Evolutionary conservation across 805 yeast genomes (phyloP), one percentile per base, ranked within the genome.

Genomic region (Saccharomycopsis sp.): DNA sequence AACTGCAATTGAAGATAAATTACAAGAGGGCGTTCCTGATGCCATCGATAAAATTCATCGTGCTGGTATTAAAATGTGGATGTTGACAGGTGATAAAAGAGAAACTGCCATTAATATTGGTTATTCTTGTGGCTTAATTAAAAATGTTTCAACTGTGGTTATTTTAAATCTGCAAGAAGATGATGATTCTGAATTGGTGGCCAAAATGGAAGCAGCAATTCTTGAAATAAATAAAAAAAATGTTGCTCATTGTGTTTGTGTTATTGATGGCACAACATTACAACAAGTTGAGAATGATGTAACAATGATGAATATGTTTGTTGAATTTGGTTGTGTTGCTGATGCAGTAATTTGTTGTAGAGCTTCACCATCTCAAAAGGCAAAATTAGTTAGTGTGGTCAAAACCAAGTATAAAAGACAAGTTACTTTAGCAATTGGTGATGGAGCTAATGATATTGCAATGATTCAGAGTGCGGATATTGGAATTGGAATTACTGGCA

Each of bases 401-500:
- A 69, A 97, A 38, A 63, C 69, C n/a, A 62, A 79, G 42, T 71
- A 80, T 51, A 76, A 69, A 37, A 61, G 62, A 2, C 70, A 83
- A 31, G 96, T 92, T 4, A 86, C 96, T 0, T 67, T 92, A 46
- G 98, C 98, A 0, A 83, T 92, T 55, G 99, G 99, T 5, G 99
- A 92, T 62, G 99, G 99, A 49, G 99, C 99, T 2, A 92, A 92
- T 56, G 99, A 92, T 60, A 88, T 92, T 56, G 97, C 99, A 1
- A 92, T 92, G 99, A 92, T 92, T 47, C 96, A 92, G 62, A 81
- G 94, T 54, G 99, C 99, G 0, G 97, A 92, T 59, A 86, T 92
- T 41, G 99, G 99, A 21, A 74, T 92, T 47, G 98, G 98, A 21
- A 92, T 92, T 39, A 88, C 97, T 1, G 99, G 98, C 28, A 83